phyloP scores from a whole-genome alignment of 176 grass and related monocot species.

The Zea luxurians region DNA sequence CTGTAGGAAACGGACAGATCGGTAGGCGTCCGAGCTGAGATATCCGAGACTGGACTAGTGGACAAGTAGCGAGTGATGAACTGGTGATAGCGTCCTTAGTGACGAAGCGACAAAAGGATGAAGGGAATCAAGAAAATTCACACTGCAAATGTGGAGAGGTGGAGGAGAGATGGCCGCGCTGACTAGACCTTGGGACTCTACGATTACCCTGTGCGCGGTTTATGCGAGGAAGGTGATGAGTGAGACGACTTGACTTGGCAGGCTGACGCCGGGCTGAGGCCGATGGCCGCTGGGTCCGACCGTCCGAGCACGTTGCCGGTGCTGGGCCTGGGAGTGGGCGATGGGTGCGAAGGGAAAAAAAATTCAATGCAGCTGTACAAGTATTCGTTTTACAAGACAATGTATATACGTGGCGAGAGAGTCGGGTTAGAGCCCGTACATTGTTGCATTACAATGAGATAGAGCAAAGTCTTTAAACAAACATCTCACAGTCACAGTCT shows the following conservation, averaged over 20 bases:
- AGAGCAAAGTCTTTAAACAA: too few species aligned
- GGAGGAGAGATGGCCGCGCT: slow-evolving; percentile 5
- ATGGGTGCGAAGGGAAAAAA: too few species aligned
- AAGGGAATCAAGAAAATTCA: background rate
- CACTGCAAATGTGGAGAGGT: background rate
- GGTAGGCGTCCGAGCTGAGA: slow-evolving; percentile 1
- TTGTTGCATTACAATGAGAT: too few species aligned
- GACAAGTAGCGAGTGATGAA: background rate
- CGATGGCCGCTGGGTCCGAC: too few species aligned
- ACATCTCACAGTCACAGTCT: too few species aligned
- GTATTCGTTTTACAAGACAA: too few species aligned
- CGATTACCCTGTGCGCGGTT: background rate
- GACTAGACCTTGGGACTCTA: slow-evolving; percentile 11
- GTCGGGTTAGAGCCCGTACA: too few species aligned
- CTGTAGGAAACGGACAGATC: slow-evolving; percentile 13
- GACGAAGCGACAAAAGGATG: background rate
- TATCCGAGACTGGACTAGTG: background rate
- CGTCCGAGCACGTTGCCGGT: too few species aligned
- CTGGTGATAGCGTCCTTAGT: background rate
- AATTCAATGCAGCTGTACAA: too few species aligned
- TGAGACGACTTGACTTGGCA: slow-evolving; percentile 11
- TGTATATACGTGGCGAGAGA: too few species aligned
- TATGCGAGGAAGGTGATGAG: slow-evolving; percentile 9
- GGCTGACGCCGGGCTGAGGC: too few species aligned
- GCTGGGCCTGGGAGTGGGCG: too few species aligned